Conservation (phyloP, 345 rosid species). For the Citrus cavaleriei region DNA sequence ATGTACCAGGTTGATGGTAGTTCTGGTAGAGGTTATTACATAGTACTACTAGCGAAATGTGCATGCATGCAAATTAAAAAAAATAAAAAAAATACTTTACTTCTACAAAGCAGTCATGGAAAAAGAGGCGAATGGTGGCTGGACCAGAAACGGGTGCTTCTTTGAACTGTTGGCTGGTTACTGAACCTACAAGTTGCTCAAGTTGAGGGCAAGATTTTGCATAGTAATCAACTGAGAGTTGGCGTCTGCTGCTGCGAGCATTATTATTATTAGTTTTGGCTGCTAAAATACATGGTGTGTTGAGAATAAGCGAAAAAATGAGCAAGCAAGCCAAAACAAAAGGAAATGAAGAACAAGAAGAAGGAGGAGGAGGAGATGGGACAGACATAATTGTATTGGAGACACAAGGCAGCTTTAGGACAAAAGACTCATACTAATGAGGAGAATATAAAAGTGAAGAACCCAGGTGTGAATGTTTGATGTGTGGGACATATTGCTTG, state of each 20-base stretch:
- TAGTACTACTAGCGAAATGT: not conserved
- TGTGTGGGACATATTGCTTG: slow-evolving; percentile 19
- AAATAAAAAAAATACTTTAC: slow-evolving; percentile 19
- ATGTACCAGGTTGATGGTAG: not conserved
- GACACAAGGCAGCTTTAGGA: slow-evolving; percentile 22
- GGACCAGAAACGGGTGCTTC: slow-evolving; percentile 73
- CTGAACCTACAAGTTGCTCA: slow-evolving; percentile 62
- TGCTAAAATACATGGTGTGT: slow-evolving; percentile 2
- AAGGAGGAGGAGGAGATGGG: slow-evolving; percentile 22
- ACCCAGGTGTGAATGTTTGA: not conserved
- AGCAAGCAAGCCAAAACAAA: slow-evolving; percentile 27
- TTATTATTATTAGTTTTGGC: slow-evolving; percentile 12
- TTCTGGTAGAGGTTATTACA: not conserved
- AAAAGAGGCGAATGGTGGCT: slow-evolving; percentile 88
- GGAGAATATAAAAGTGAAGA: slow-evolving; percentile 14
- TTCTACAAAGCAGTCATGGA: slow-evolving; percentile 94
- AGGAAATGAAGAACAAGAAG: slow-evolving; percentile 19
- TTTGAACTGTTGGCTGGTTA: slow-evolving; percentile 70
- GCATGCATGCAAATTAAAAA: slow-evolving; percentile 8
- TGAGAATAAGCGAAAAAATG: slow-evolving; percentile 21
- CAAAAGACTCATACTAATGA: slow-evolving; percentile 22
- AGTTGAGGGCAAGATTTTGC: slow-evolving; percentile 73
- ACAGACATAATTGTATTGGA: slow-evolving; percentile 32
- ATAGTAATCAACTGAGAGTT: slow-evolving; percentile 52
- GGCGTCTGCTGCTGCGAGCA: slow-evolving; percentile 23